Evolutionary conservation across 2,329 filamentous ascomycete species (phyloP).

Genomic region (Fusarium hostae): DNA sequence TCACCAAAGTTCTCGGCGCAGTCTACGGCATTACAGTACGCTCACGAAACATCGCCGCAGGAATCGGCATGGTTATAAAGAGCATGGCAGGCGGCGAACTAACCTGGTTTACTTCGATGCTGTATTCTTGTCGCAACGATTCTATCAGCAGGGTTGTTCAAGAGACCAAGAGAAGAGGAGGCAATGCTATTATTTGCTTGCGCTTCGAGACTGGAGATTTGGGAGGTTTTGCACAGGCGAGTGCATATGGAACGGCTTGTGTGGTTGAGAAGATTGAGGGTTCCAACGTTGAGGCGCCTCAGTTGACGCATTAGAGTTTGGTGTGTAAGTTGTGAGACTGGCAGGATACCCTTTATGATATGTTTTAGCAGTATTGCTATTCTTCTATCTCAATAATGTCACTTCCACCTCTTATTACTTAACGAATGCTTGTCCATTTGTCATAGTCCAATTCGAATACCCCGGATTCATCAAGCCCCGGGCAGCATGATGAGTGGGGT

Average conservation of each 20-base stretch:
- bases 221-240: conserved; percentile 67
- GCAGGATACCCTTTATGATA: not conserved
- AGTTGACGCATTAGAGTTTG: conserved; percentile 30
- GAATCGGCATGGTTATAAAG: conserved; percentile 66
- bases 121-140: conserved; percentile 69
- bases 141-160: conserved; percentile 66
- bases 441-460: not conserved
- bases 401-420: not conserved
- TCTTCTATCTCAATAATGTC: not conserved
- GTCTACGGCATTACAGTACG: conserved; percentile 68
- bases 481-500: not conserved
- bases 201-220: conserved; percentile 68
- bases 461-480: not conserved
- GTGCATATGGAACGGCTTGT: conserved; percentile 69
- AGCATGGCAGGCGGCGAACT: conserved; percentile 69
- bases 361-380: not conserved
- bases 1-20: conserved; percentile 67
- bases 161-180: conserved; percentile 67
- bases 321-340: not conserved
- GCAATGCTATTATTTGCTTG: conserved; percentile 69
- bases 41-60: conserved; percentile 68
- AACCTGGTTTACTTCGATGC: conserved; percentile 67
- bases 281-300: conserved; percentile 38
- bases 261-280: conserved; percentile 66
- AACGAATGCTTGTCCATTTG: too few relatives aligned